Percentiles rank a stretch among this genome's conserved stretches.
Evolutionary conservation across 2,329 filamentous ascomycete genomes (phyloP).

Genomic region (Alternaria postmessia): DNA sequence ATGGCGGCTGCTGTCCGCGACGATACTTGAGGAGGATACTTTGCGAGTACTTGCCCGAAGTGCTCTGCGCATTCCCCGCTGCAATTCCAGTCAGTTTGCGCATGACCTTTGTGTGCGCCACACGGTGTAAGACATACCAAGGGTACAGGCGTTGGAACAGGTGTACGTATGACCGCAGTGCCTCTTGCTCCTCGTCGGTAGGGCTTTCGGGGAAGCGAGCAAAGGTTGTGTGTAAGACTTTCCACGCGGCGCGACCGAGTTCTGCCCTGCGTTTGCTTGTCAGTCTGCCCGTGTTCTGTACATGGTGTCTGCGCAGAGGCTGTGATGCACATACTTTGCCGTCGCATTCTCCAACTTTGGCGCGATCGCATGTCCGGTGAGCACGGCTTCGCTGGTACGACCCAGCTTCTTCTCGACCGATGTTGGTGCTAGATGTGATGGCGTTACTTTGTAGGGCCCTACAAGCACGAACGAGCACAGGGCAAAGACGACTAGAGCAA

Average conservation of each 20-base stretch:
- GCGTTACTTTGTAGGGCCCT: conserved; percentile 61
- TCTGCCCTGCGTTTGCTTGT: conserved; percentile 60
- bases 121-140: conserved; percentile 56
- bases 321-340: conserved; percentile 61
- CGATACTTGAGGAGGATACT: conserved; percentile 70
- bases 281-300: conserved; percentile 24
- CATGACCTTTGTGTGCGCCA: conserved; percentile 26
- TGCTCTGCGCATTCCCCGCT: conserved; percentile 72
- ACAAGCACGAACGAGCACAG: conserved; percentile 67
- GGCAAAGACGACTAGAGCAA: conserved; percentile 63
- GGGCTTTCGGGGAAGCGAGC: conserved; percentile 71
- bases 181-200: conserved; percentile 66
- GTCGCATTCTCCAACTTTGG: conserved; percentile 85
- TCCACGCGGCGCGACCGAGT: conserved; percentile 71
- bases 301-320: conserved; percentile 9
- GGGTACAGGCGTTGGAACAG: conserved; percentile 72
- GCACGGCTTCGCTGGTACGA: conserved; percentile 40
- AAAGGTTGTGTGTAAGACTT: conserved; percentile 72
- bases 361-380: conserved; percentile 76
- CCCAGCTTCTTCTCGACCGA: conserved; percentile 24
- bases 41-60: conserved; percentile 67
- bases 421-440: conserved; percentile 36
- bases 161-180: conserved; percentile 67
- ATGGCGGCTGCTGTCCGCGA: conserved; percentile 68
- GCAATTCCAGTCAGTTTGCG: conserved; percentile 36